Conservation (phyloP, 768 basidiomycete species). For the Amanita rubescens region DNA sequence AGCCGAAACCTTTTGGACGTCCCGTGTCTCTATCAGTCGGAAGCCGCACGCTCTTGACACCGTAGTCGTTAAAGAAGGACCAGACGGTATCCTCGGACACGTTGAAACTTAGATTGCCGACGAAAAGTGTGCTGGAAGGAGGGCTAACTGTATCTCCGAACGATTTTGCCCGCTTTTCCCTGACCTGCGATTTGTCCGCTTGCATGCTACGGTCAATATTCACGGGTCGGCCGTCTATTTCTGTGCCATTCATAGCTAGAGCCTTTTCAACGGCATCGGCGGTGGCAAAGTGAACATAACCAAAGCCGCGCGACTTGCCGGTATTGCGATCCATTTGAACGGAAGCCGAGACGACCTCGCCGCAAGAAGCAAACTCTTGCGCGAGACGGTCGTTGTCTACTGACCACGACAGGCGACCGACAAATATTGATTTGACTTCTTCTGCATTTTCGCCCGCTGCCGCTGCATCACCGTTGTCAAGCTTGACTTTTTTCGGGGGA, state of each 20-base stretch:
- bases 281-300: conserved; percentile 72
- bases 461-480: conserved; percentile 48
- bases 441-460: conserved; percentile 31
- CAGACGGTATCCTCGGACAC: conserved; percentile 80
- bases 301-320: conserved; percentile 81
- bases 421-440: conserved; percentile 71
- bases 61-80: conserved; percentile 86
- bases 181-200: conserved; percentile 43
- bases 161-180: conserved; percentile 65
- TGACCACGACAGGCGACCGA: conserved; percentile 92
- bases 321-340: conserved; percentile 80
- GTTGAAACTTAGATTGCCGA: conserved; percentile 83
- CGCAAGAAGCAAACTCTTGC: conserved; percentile 82
- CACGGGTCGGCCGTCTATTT: conserved; percentile 87
- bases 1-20: conserved; percentile 90
- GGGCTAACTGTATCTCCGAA: conserved; percentile 66
- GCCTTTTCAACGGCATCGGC: conserved; percentile 74
- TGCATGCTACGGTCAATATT: conserved; percentile 78
- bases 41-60: conserved; percentile 81
- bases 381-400: conserved; percentile 94
- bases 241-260: conserved; percentile 70
- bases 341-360: conserved; percentile 84
- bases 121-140: conserved; percentile 75
- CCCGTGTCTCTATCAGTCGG: conserved; percentile 92
- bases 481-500: conserved; percentile 78